A percentile compares a stretch with the other conserved stretches of the same genome.
Conservation (phyloP, 176 grass and related monocot species). For the bread wheat (Triticum aestivum) region IWGSC_CS_RefSeq_v2.1 NC_057802.1:444336046-444336545, state of each 20-base stretch:
- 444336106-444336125: conserved; percentile 61
- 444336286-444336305: conserved; percentile 50
- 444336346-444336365: neutral
- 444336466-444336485: neutral
- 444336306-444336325: conserved; percentile 12
- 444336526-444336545: neutral
- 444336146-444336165: conserved; percentile 56
- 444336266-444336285: conserved; percentile 78
- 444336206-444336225: neutral
- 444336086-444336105: conserved; percentile 42
- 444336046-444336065: neutral
- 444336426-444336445: conserved; percentile 43
- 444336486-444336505: neutral
- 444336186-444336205: neutral
- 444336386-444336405: conserved; percentile 40
- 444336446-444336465: conserved; percentile 42
- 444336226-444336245: neutral
- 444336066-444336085: no score
- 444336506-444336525: neutral
- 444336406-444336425: conserved; percentile 60
- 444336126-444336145: conserved; percentile 62
- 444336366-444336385: neutral
- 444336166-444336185: neutral
- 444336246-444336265: conserved; percentile 51
- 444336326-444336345: conserved; percentile 7